Conservation (phyloP, 257 asterid genomes). For the Forsythia suspensa region DNA sequence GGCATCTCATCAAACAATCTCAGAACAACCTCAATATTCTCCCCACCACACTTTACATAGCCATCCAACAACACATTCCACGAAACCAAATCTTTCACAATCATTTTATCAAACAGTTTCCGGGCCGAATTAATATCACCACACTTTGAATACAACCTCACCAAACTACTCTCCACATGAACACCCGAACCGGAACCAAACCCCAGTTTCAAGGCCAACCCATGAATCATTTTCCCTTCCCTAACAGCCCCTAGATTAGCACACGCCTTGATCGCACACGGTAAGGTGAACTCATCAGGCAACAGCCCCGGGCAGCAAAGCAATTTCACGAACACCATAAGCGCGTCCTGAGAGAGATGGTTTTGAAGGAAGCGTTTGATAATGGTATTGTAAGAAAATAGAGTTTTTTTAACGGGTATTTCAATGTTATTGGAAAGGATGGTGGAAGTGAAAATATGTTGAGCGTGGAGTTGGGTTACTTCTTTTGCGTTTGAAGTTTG, state of each 20-base stretch:
- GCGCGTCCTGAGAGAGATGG: constrained; percentile 8
- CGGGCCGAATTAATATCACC: constrained; percentile 11
- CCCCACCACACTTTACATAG: constrained; percentile 9
- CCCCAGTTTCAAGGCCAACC: constrained; percentile 14
- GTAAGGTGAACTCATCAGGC: constrained; percentile 8
- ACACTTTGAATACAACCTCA: constrained; percentile 19
- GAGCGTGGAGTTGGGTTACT: neutral
- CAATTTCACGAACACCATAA: neutral
- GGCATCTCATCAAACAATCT: constrained; percentile 19
- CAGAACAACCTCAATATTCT: constrained; percentile 1
- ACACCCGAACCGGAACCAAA: constrained; percentile 8
- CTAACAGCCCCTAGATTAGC: neutral
- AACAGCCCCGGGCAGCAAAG: neutral
- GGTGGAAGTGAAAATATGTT: neutral
- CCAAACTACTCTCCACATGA: constrained; percentile 20
- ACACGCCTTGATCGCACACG: constrained; percentile 12
- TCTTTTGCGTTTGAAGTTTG: neutral
- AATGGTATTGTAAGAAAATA: neutral
- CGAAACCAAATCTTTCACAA: neutral
- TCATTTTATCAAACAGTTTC: constrained; percentile 14
- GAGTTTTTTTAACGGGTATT: neutral
- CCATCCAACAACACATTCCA: constrained; percentile 28
- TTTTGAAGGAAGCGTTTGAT: neutral
- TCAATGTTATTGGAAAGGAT: neutral
- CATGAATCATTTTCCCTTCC: constrained; percentile 23